These are phyloP conservation scores for Lachnellula subtilissima DNA, from an alignment of 2,329 filamentous ascomycete species.

Conservation along the genomic window DNA sequence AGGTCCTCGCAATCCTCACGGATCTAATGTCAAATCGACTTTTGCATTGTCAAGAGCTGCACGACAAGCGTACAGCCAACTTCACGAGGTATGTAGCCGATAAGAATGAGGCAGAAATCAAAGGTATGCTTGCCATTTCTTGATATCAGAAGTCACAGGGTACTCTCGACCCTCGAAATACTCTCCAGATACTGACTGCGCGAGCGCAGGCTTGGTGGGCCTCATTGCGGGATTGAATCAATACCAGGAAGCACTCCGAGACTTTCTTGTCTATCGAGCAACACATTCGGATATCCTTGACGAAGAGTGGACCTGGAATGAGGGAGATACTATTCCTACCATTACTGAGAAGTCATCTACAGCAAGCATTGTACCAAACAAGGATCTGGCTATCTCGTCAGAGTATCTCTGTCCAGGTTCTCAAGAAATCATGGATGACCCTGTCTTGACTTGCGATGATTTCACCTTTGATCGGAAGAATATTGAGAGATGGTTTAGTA, in stretches of 20 bases:
- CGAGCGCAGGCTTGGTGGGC: background rate
- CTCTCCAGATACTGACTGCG: too few relatives aligned
- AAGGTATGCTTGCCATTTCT: too few relatives aligned
- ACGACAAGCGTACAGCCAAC: background rate
- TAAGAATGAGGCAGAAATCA: background rate
- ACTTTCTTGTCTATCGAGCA: constrained; percentile 1
- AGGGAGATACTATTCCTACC: background rate
- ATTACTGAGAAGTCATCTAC: background rate
- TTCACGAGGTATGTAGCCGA: background rate
- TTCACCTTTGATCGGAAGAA: constrained; percentile 4
- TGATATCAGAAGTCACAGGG: too few relatives aligned
- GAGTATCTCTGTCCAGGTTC: background rate
- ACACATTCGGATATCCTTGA: background rate
- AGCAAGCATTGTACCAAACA: background rate
- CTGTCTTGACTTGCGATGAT: background rate
- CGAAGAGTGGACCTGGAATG: background rate
- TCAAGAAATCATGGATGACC: constrained; percentile 1
- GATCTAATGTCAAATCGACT: background rate
- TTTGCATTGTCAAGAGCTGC: background rate
- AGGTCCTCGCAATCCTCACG: background rate
- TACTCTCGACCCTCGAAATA: background rate
- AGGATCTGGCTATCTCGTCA: background rate
- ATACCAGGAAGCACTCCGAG: background rate
- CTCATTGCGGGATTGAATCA: background rate
- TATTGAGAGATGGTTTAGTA: constrained; percentile 3